Evolutionary conservation across 108 stramenopile species (phyloP).

Genomic region (Nannochloropsis gaditana): DNA sequence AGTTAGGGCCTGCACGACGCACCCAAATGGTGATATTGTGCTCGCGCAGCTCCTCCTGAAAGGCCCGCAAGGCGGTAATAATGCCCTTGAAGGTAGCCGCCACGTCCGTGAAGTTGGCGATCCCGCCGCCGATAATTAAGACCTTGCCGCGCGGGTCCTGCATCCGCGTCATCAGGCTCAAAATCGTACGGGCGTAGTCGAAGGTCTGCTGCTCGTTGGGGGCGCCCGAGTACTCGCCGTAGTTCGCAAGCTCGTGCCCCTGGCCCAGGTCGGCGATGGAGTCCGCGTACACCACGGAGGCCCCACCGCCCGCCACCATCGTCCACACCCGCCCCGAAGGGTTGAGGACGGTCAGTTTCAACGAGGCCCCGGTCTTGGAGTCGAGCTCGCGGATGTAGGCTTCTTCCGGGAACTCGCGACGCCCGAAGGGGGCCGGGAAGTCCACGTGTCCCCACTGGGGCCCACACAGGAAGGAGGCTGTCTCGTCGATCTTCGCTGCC

Average conservation of each 20-base stretch:
- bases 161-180: slow-evolving; percentile 68
- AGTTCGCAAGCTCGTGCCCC: slow-evolving; percentile 76
- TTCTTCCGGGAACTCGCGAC: slow-evolving; percentile 76
- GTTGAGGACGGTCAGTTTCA: slow-evolving; percentile 87
- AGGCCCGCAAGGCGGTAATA: slow-evolving; percentile 67
- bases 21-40: slow-evolving; percentile 69
- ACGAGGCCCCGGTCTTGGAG: slow-evolving; percentile 70
- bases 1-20: slow-evolving; percentile 80
- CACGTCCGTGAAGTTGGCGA: slow-evolving; percentile 87
- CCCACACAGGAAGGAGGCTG: slow-evolving; percentile 68
- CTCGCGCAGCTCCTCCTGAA: slow-evolving; percentile 61
- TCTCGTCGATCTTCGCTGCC: slow-evolving; percentile 83
- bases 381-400: slow-evolving; percentile 73
- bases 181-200: slow-evolving; percentile 80
- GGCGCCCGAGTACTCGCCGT: slow-evolving; percentile 85
- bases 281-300: slow-evolving; percentile 82
- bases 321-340: slow-evolving; percentile 75
- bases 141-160: slow-evolving; percentile 60
- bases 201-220: slow-evolving; percentile 76
- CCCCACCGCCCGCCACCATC: slow-evolving; percentile 90
- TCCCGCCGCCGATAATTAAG: slow-evolving; percentile 80
- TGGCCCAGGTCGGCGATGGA: slow-evolving; percentile 81
- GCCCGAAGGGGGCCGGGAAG: slow-evolving; percentile 64
- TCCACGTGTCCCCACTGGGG: slow-evolving; percentile 74
- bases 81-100: slow-evolving; percentile 88